These are phyloP conservation scores for Xylaria palmicola DNA, from an alignment of 495 filamentous ascomycete genomes.

Conservation along the genomic window DNA sequence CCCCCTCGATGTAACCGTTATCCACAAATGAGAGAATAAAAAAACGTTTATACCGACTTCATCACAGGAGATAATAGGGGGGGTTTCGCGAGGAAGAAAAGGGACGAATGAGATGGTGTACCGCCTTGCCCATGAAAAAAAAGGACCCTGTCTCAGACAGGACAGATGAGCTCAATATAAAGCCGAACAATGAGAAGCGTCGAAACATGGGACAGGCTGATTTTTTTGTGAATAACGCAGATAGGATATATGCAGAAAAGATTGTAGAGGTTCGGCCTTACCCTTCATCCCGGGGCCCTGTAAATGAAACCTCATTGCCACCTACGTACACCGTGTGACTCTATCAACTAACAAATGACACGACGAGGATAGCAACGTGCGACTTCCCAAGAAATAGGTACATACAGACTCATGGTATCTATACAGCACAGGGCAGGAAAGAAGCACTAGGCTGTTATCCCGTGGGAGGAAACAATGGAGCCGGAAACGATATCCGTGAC, in stretches of 20 bases:
- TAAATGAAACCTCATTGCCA: not conserved
- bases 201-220: no score
- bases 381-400: not conserved
- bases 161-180: no score
- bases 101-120: slow-evolving; percentile 1
- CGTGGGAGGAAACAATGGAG: no score
- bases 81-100: not conserved
- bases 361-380: no score
- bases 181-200: no score
- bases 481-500: no score
- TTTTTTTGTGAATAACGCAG: no score
- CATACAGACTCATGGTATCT: not conserved
- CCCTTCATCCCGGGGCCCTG: not conserved
- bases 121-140: not conserved
- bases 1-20: slow-evolving; percentile 2
- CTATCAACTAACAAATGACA: not conserved
- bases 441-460: not conserved
- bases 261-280: not conserved
- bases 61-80: no score
- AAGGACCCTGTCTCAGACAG: no score
- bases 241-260: not conserved
- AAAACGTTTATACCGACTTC: not conserved
- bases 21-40: not conserved
- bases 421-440: not conserved
- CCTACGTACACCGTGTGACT: not conserved